Base-by-base conservation (phyloP, 257 asterid species). In the Rauvolfia tetraphylla region DNA sequence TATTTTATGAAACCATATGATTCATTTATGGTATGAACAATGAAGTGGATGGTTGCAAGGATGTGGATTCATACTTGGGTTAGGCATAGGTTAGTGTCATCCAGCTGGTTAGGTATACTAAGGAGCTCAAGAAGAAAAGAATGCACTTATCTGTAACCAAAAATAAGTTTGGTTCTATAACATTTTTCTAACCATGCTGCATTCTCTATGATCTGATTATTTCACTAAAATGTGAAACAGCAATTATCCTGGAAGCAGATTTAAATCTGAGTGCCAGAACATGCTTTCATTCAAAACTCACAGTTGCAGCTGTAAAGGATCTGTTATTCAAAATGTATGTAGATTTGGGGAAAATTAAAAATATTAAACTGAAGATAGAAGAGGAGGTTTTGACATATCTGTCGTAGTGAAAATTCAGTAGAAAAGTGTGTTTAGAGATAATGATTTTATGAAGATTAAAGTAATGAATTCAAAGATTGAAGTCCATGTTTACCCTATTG, bases 141-240 rank as follows among this genome's bases (percentile, higher is more conserved):
- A 66, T 34, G 22, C 22, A 2, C 17, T 63, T 33, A 0, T 62
- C 12, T 10, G 46, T 34, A 4, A 0, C 14, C 2, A 34, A 34
- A 18, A 25, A 59, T 61, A 61, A 61, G 14, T 61, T 25, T 27
- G 41, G 3, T 61, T 31, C 20, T 29, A 4, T 29, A 12, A 12
- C 14, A 27, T n/a, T 56, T 61, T 51, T 61, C 39, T 54, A 22
- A 15, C 18, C 56, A 33, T 53, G 49, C 14, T n/a, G 46, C n/a
- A 53, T 72, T 53, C 46, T 34, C 56, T 72, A 27, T 72, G 51
- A 42, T 41, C n/a, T 68, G 73, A 68, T 42, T 76, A 23, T 61
- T 61, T 61, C 68, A 61, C 22, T 29, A 36, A 61, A 31, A 27
- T 25, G 17, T 10, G 67, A 59, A 27, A 59, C 5, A 12, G 2